Evolutionary conservation across 495 filamentous ascomycete genomes (phyloP), one percentile per base, ranked within the genome.

Genomic region (Annulohypoxylon nitens): DNA sequence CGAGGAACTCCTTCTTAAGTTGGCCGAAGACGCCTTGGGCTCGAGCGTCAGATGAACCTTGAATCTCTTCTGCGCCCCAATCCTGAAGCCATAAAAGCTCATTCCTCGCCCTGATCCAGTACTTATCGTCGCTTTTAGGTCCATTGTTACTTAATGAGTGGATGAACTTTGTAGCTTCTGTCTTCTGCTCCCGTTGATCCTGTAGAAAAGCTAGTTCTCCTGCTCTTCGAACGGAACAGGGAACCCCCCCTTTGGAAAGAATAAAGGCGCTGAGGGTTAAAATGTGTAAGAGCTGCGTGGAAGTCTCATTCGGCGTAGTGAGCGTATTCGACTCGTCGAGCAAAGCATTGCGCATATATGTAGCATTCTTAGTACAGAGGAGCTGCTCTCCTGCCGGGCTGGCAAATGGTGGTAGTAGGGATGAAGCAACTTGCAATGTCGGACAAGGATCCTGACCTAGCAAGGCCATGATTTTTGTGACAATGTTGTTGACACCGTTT

Each of bases 61-160:
- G 64, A 66, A 74, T 23, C 70, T 83, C 75, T 59, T 88, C 86
- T 2, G 84, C 81, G 23, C 89, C 91, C 94, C 94, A 97, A 77
- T 90, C 88, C 74, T 89, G 88, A 33, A 97, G 87, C 94, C 94
- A 97, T 1, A 95, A 80, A 14, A 97, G 77, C 75, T 92, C 88
- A 58, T 88, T 85, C 41, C 93, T 86, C 7, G 88, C 83, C 23
- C 80, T 80, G 41, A 83, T 83, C 94, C 94, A 97, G 55, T 90
- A 88, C 68, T 86, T 87, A 25, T 90, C 88, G 66, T 92, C 88
- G 50, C 85, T 87, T 58, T 85, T 88, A 0, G 84, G 78, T 0
- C 85, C 78, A 18, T 87, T 85, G 34, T 82, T 84, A 30, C 82
- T 77, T 3, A 86, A 78, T 2, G 83, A 83, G 43, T 86, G 84